These are phyloP conservation scores for Pseudogymnoascus sp. DNA, from an alignment of 2,329 filamentous ascomycete species.

Conservation along the genomic window DNA sequence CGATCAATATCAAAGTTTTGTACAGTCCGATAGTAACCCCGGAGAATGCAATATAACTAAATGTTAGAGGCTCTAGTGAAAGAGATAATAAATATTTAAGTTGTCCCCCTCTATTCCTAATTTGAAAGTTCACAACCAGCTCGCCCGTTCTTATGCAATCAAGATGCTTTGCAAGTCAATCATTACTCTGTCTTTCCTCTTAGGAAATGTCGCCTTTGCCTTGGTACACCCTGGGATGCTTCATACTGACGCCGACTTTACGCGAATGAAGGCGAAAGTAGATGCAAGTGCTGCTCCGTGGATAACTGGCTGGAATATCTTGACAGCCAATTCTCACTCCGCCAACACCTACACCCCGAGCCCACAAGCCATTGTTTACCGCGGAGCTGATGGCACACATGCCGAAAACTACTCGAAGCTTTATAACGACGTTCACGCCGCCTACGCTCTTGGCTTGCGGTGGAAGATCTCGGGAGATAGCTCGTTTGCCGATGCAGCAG, in stretches of 20 bases:
- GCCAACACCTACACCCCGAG: constrained; percentile 25
- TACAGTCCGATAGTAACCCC: not conserved
- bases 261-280: constrained; percentile 34
- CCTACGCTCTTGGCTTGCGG: constrained; percentile 34
- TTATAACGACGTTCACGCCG: constrained; percentile 31
- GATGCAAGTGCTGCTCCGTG: constrained; percentile 29
- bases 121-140: not conserved
- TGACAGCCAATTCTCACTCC: constrained; percentile 27
- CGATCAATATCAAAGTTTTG: not conserved
- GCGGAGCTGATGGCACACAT: constrained; percentile 25
- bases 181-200: not conserved
- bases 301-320: constrained; percentile 30
- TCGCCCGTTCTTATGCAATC: not conserved
- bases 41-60: not conserved
- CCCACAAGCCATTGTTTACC: constrained; percentile 30
- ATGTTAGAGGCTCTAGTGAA: not conserved
- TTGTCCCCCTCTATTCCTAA: not conserved
- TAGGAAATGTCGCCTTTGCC: constrained; percentile 7
- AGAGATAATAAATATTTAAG: not conserved
- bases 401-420: constrained; percentile 30
- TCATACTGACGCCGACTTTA: constrained; percentile 32
- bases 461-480: constrained; percentile 35
- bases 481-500: constrained; percentile 32
- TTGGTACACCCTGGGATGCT: constrained; percentile 31
- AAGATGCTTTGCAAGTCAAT: not conserved